Evolutionary conservation across 1,284 basidiomycete species (phyloP).

Genomic region (Crucibulum parvulum): DNA sequence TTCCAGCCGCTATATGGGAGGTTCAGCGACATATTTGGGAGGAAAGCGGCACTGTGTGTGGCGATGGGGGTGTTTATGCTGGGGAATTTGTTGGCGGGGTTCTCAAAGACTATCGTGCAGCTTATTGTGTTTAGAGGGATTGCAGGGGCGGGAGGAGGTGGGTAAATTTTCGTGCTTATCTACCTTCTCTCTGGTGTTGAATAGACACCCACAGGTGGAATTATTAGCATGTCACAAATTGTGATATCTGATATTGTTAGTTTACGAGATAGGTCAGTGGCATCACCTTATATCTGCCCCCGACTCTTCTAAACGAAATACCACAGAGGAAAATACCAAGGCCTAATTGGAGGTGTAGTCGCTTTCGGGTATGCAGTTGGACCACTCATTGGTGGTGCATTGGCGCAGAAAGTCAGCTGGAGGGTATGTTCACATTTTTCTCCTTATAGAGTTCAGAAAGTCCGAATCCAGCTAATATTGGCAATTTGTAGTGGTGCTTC

Average conservation of each 20-base stretch:
- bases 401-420: constrained; percentile 68
- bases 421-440: constrained; percentile 46
- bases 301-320: neutral
- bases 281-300: neutral
- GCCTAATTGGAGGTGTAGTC: constrained; percentile 62
- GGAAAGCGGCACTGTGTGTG: constrained; percentile 68
- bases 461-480: neutral
- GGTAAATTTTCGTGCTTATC: constrained; percentile 10
- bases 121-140: constrained; percentile 78
- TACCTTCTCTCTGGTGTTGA: too few species aligned
- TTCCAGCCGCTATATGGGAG: constrained; percentile 74
- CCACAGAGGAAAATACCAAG: constrained; percentile 67
- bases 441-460: neutral
- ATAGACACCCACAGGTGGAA: constrained; percentile 45
- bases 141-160: constrained; percentile 70
- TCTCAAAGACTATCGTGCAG: constrained; percentile 69
- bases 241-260: constrained; percentile 71
- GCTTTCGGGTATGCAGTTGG: constrained; percentile 60
- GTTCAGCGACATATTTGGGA: constrained; percentile 80
- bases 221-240: constrained; percentile 71
- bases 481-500: constrained; percentile 57
- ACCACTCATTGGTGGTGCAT: constrained; percentile 65
- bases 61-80: constrained; percentile 70
- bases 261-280: constrained; percentile 58
- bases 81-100: constrained; percentile 64